Evolutionary conservation across 2,329 filamentous ascomycete species (phyloP).

Genomic region (Domatiomyces globalis): DNA sequence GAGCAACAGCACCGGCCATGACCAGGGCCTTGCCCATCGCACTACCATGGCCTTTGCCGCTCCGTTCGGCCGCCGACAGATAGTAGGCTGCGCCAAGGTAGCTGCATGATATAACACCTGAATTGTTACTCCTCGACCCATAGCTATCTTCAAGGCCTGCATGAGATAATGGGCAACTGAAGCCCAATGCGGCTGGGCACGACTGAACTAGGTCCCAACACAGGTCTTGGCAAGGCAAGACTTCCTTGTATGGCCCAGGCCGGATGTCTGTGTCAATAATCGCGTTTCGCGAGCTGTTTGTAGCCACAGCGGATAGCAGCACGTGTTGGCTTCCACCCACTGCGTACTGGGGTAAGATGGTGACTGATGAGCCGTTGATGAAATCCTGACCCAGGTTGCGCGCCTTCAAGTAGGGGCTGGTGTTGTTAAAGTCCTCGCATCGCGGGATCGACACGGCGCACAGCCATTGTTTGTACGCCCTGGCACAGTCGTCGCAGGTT

Average conservation of each 20-base stretch:
- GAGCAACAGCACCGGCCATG: background rate
- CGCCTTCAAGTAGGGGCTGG: slow-evolving; percentile 42
- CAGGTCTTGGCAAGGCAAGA: slow-evolving; percentile 74
- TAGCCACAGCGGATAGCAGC: slow-evolving; percentile 24
- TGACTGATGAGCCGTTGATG: slow-evolving; percentile 49
- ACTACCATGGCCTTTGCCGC: background rate
- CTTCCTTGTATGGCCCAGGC: slow-evolving; percentile 86
- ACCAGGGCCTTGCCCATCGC: background rate
- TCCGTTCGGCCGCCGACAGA: slow-evolving; percentile 14
- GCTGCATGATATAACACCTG: slow-evolving; percentile 41
- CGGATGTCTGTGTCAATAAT: slow-evolving; percentile 56
- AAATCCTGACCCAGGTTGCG: slow-evolving; percentile 62
- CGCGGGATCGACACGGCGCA: slow-evolving; percentile 86
- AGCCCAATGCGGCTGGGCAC: slow-evolving; percentile 64
- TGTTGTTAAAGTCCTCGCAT: slow-evolving; percentile 65
- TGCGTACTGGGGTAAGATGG: slow-evolving; percentile 17
- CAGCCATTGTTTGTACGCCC: slow-evolving; percentile 85
- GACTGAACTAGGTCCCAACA: slow-evolving; percentile 76
- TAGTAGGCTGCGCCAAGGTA: slow-evolving; percentile 47
- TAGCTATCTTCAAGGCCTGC: slow-evolving; percentile 38
- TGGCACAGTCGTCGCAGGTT: slow-evolving; percentile 59
- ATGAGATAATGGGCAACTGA: slow-evolving; percentile 52
- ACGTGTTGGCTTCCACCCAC: slow-evolving; percentile 3
- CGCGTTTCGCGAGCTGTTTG: slow-evolving; percentile 51
- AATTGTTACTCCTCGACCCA: slow-evolving; percentile 27